These are phyloP conservation scores for Eremochloa ophiuroides DNA, from an alignment of 176 grass and related monocot genomes.

Conservation along the genomic window DNA sequence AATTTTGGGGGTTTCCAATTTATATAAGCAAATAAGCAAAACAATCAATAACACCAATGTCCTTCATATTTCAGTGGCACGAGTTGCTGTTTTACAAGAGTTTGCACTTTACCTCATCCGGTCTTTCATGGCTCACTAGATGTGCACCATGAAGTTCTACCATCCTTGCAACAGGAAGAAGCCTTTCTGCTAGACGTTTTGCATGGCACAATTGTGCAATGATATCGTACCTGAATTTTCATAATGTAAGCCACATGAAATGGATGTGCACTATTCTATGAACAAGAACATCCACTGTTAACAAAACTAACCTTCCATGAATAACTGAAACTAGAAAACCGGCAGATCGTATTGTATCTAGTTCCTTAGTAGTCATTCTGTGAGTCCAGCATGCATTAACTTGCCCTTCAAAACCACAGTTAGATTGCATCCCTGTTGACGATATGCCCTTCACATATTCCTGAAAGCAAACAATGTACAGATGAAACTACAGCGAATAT, in stretches of 20 bases:
- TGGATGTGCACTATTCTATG: neutral
- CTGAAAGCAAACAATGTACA: slow-evolving; percentile 26
- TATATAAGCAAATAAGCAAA: neutral
- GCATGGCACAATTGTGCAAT: slow-evolving; percentile 85
- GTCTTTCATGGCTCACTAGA: slow-evolving; percentile 96
- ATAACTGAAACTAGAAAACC: slow-evolving; percentile 89
- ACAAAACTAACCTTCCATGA: slow-evolving; percentile 76
- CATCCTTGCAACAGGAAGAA: slow-evolving; percentile 86
- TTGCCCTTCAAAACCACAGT: slow-evolving; percentile 92
- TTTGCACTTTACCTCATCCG: slow-evolving; percentile 63
- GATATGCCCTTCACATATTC: slow-evolving; percentile 90
- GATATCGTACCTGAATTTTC: slow-evolving; percentile 58
- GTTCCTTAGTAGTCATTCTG: slow-evolving; percentile 63
- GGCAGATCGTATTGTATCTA: slow-evolving; percentile 60
- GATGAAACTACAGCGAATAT: neutral
- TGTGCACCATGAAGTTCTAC: slow-evolving; percentile 92
- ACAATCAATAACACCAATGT: neutral
- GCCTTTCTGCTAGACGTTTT: slow-evolving; percentile 62
- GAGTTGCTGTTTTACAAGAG: neutral
- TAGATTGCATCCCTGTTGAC: slow-evolving; percentile 93
- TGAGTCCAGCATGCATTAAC: slow-evolving; percentile 95
- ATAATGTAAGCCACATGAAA: slow-evolving; percentile 1
- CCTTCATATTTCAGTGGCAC: neutral
- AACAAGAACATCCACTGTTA: neutral
- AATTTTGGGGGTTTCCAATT: neutral